Base-by-base conservation (phyloP, 192 early-diverging fungal genomes). In the Linnemannia hyalina region DNA sequence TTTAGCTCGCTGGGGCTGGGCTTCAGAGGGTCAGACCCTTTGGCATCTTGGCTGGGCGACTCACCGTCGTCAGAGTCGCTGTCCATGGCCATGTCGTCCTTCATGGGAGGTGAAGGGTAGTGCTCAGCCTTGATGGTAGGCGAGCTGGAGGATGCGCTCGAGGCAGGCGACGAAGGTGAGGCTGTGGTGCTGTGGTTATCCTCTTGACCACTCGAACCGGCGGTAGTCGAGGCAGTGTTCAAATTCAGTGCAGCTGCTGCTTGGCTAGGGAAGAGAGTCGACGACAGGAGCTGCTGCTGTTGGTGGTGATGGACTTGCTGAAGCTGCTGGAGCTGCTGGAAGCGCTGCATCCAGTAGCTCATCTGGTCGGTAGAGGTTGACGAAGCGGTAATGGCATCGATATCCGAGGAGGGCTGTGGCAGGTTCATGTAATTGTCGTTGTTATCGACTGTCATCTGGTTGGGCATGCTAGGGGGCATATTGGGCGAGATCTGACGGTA, bases 1-100 rank as follows among this genome's bases (percentile, higher is more conserved):
- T 93, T 94, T 73, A 93, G 79, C 77, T 95, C 93, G 49, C 92
- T 82, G 49, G 80, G 77, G 42, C 76, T 87, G 38, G 84, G 84
- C 72, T 78, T 86, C 44, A 86, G 32, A 15, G 84, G 79, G 40
- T 86, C 84, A 20, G 49, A 49, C 23, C 42, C 63, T 15, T 38
- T 38, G 47, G 36, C 54, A n/a, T 68, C 75, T 10, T 74, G 42
- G n/a, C 69, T 65, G 63, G 70, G 80, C 1, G 57, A 44, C 4
- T 57, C 68, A 57, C 63, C 74, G 35, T 46, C 46, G 44, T 86
- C 84, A n/a, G 74, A 77, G 44, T 86, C 84, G 32, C 84, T 86
- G 47, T 86, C 84, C 84, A 80, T 78, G 63, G 44, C 69, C 41
- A 86, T 41, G 47, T 86, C 84, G 52, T 86, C 84, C 63, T 78